These are phyloP conservation scores for Suhomyces taliae DNA, from an alignment of 1,139 yeast species.

Conservation along the genomic window DNA sequence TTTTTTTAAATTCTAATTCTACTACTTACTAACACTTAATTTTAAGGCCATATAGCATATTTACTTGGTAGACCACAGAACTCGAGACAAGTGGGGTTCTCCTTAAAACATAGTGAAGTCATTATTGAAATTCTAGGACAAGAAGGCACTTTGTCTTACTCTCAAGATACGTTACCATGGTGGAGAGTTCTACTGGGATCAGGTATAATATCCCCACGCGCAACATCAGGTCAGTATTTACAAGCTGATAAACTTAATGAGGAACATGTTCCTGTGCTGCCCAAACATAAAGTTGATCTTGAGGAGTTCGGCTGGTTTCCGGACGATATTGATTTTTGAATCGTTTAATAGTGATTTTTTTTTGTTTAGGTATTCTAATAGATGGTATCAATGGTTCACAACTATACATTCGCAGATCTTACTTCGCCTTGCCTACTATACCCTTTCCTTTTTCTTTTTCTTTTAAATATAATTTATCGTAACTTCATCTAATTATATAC, in stretches of 20 bases:
- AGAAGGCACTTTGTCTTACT: slow-evolving; percentile 19
- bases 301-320: slow-evolving; percentile 71
- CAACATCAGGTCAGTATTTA: slow-evolving; percentile 37
- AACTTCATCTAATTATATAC: slow-evolving; percentile 4
- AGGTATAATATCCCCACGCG: slow-evolving; percentile 63
- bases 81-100: slow-evolving; percentile 72
- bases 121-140: slow-evolving; percentile 24
- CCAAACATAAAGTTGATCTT: slow-evolving; percentile 42
- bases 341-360: too few relatives aligned
- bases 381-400: too few relatives aligned
- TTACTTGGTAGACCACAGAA: slow-evolving; percentile 62
- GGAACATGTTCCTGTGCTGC: slow-evolving; percentile 52
- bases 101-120: slow-evolving; percentile 48
- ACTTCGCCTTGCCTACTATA: too few relatives aligned
- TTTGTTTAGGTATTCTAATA: too few relatives aligned
- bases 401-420: too few relatives aligned
- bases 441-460: background rate
- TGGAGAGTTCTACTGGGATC: slow-evolving; percentile 70
- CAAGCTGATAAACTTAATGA: slow-evolving; percentile 49
- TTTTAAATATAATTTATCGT: background rate
- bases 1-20: too few relatives aligned
- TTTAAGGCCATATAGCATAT: slow-evolving; percentile 62
- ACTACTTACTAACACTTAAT: slow-evolving; percentile 10
- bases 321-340: slow-evolving; percentile 32
- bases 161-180: slow-evolving; percentile 61